Base-by-base conservation (phyloP, 1,284 basidiomycete species). In the Sanghuangporus sanghuang region DNA sequence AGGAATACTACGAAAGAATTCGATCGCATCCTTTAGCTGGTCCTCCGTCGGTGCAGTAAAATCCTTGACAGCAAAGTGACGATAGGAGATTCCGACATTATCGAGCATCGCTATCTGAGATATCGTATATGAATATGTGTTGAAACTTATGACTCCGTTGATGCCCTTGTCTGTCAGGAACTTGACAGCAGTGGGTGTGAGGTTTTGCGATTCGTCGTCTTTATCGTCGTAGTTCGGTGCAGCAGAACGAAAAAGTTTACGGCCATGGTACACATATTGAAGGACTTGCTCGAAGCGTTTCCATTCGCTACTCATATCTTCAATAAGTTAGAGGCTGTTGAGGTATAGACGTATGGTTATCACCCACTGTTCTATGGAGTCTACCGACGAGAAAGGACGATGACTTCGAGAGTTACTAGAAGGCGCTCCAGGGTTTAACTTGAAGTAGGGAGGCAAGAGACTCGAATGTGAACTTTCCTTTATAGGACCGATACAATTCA, bases 61-160 rank as follows among this genome's bases (percentile, higher is more conserved):
- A 57, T 69, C 68, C 7, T 4, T 14, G 58, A 69, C 61, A 40
- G 67, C 65, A 11, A 68, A 55, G 40, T 69, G 68, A 44, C 52
- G 56, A 50, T 68, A 69, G 27, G 7, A 46, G 42, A 69, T 68
- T 8, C 60, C 57, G 7, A 46, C 57, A 16, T 42, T 38, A 8
- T 44, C 54, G 44, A 68, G 63, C 11, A 61, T 57, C 38, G 16
- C 18, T 16, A 55, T 50, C 23, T 64, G 55, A 18, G 35, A 62
- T n/a, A 21, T 18, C 14, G 44, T 56, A 62, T 69, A 69, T 1
- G 66, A 57, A 42, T 36, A 55, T 32, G 54, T 42, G 54, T 69
- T 69, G 55, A 69, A 68, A 61, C 68, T 69, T 61, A 69, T 67
- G 64, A 69, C 60, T 36, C 64, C 53, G 36, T 61, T 50, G 59